Evolutionary conservation across 257 asterid species (phyloP).

Genomic region (Salvia rosmarinus): DNA sequence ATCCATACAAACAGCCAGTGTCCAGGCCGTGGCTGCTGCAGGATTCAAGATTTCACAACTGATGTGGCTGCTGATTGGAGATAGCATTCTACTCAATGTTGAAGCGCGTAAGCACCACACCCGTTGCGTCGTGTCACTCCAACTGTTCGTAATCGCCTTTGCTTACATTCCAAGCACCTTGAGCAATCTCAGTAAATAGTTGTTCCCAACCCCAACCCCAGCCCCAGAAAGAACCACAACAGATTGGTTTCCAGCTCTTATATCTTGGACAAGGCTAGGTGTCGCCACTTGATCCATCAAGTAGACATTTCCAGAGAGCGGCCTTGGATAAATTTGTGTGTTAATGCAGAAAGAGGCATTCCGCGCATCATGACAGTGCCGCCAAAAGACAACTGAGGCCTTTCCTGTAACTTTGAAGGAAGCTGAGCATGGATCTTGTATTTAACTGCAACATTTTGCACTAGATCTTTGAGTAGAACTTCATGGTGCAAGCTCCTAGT

Average conservation of each 20-base stretch:
- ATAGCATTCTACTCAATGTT: not conserved
- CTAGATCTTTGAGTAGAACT: conserved; percentile 61
- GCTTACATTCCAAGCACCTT: conserved; percentile 84
- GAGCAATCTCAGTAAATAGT: conserved; percentile 71
- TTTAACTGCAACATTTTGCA: conserved; percentile 42
- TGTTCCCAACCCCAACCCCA: conserved; percentile 88
- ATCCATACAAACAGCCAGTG: not conserved
- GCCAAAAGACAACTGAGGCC: conserved; percentile 59
- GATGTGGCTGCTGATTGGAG: not conserved
- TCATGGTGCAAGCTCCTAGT: conserved; percentile 56
- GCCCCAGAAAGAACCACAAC: conserved; percentile 82
- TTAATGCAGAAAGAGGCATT: conserved; percentile 77
- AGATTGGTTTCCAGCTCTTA: conserved; percentile 61
- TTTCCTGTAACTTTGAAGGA: conserved; percentile 45
- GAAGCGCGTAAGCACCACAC: not conserved
- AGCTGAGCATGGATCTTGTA: conserved; percentile 43
- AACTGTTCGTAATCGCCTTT: conserved; percentile 47
- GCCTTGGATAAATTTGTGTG: conserved; percentile 46
- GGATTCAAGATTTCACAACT: not conserved
- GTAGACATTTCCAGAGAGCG: conserved; percentile 51
- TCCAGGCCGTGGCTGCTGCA: not conserved
- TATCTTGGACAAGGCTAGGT: conserved; percentile 50
- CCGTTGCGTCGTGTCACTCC: conserved; percentile 46
- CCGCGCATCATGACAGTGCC: conserved; percentile 82
- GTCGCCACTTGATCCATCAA: conserved; percentile 63